Base-by-base conservation (phyloP, 2,329 filamentous ascomycete genomes). In the Dactylellina cionopaga region DNA sequence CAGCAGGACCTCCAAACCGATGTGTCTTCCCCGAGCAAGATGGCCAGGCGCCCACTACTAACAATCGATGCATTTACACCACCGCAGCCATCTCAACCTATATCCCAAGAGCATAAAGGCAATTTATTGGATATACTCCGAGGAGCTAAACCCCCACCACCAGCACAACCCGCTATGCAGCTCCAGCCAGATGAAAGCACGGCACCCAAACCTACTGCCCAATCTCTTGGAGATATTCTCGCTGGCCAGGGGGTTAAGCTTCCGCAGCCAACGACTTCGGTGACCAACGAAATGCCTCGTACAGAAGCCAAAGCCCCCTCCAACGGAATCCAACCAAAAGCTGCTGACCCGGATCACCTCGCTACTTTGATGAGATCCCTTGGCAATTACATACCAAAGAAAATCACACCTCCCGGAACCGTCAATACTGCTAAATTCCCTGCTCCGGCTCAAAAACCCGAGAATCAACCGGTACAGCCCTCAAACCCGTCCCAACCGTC, bases 111-210 rank as follows among this genome's bases (percentile, higher is more conserved):
- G 13, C 76, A 77, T 25, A 75, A 74, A 37, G 74, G 74, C 19
- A 74, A 74, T 31, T 35, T 77, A 3, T 31, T 77, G 24, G 76
- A 76, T 15, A 77, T 77, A 13, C 66, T 77, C 1, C 75, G 75
- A 55, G 75, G 76, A 1, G 68, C 74, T 31, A 74, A 56, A 17
- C 75, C 74, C 10, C 70, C 51, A 43, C 65, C 75, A 3, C 55
- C 74, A 11, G 58, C 72, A 25, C 54, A 62, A 31, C 60, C 74
- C 11, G 44, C 60, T 1, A 63, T 74, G 51, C 44, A 71, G 11
- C 59, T 75, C 11, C 65, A 74, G 11, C 31, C 64, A 35, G 63
- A 59, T 5, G 63, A 51, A 3, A 25, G 13, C n/a, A 9, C 59
- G 43, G 13, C 37, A 27, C 43, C 56, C 17, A 39, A 65, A 51